A percentile compares a stretch with the other conserved stretches of the same genome.
Evolutionary conservation across 192 early-diverging fungal species (phyloP).

Genomic region (Phlyctochytrium bullatum): DNA sequence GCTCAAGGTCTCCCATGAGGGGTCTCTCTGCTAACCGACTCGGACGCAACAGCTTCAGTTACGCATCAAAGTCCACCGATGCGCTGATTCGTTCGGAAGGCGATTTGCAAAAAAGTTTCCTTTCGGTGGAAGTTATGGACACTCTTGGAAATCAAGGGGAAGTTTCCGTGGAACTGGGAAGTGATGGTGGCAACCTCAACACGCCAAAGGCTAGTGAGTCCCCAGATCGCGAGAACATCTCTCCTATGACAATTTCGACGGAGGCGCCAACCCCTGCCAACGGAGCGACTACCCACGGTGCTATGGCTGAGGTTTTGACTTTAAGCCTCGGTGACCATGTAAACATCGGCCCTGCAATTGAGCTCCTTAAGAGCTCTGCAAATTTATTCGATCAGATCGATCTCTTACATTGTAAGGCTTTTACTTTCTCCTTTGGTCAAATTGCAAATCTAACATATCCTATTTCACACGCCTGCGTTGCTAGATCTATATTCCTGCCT

Average conservation of each 20-base stretch:
- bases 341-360: slow-evolving; percentile 56
- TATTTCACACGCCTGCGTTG: too few relatives aligned
- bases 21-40: not conserved
- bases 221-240: not conserved
- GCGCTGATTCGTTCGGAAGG: not conserved
- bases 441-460: not conserved
- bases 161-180: not conserved
- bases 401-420: slow-evolving; percentile 59
- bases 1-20: not conserved
- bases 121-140: too few relatives aligned
- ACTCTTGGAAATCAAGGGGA: not conserved
- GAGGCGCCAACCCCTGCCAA: not conserved
- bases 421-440: not conserved
- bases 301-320: slow-evolving; percentile 44
- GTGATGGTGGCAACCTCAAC: too few relatives aligned
- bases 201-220: not conserved
- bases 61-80: not conserved
- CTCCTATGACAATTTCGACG: not conserved
- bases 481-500: slow-evolving; percentile 64
- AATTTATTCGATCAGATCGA: slow-evolving; percentile 83
- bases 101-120: not conserved
- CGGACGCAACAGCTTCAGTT: not conserved
- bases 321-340: slow-evolving; percentile 67
- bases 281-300: not conserved
- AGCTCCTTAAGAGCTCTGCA: slow-evolving; percentile 54